Conservation (phyloP, 139 green algal genomes). For the Chara braunii region DNA sequence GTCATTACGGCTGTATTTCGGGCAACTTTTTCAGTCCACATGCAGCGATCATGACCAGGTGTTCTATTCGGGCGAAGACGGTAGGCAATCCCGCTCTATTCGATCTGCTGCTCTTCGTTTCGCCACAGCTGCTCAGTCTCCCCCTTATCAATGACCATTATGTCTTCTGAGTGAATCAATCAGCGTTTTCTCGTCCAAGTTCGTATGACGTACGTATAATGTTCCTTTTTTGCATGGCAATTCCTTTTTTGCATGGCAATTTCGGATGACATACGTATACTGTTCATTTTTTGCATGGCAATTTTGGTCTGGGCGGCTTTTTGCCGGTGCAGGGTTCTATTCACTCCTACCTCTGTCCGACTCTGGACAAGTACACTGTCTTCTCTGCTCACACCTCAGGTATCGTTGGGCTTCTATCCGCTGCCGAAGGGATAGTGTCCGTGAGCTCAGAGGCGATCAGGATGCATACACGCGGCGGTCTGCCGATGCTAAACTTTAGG, state of each 20-base stretch:
- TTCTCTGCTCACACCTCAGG: constrained; percentile 1
- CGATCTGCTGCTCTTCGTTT: no score
- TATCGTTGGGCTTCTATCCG: constrained; percentile 18
- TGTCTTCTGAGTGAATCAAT: background rate
- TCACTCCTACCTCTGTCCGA: constrained; percentile 7
- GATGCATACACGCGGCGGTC: constrained; percentile 18
- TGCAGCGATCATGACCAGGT: no score
- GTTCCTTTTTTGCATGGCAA: background rate
- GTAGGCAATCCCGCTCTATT: no score
- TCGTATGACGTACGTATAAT: background rate
- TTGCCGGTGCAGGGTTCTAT: constrained; percentile 13
- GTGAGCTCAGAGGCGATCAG: constrained; percentile 12
- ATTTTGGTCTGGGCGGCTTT: no score
- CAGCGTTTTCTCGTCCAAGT: background rate
- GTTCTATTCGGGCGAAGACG: no score
- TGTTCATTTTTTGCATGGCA: background rate
- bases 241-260: background rate
- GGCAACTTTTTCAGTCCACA: no score
- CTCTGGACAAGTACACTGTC: constrained; percentile 8
- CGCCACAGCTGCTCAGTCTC: no score
- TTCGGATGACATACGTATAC: background rate
- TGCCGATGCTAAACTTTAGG: constrained; percentile 21
- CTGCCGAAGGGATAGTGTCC: constrained; percentile 14
- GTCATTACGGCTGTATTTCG: no score
- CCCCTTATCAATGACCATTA: background rate